Evolutionary conservation across 169 alveolate genomes (phyloP), one percentile per base, ranked within the genome.

Genomic region (Eimeria sp.): DNA sequence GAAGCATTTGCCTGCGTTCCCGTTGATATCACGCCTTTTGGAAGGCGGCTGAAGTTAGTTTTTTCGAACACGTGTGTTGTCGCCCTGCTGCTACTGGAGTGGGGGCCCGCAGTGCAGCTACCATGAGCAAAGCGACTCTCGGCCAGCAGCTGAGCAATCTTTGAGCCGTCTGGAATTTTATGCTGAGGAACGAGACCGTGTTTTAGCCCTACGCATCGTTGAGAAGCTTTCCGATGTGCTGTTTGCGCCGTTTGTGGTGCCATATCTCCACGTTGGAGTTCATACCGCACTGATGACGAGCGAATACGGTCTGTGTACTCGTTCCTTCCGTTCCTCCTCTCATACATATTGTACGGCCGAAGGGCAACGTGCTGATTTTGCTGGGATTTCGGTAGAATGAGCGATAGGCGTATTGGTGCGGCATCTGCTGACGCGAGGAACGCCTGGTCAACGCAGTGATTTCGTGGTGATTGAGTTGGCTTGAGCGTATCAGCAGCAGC

Each of bases 391-490:
- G 90, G 43, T 30, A 56, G 60, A 56, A 83, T 56, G 56, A 83
- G 90, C 1, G 90, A 82, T 20, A 82, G 76, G 25, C 90, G 90
- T 23, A 83, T 27, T 14, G 90, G 90, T 58, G 76, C 90, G 30
- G 74, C 20, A 46, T n/a, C 76, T 54, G 77, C 74, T 20, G 68
- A 58, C 2, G 74, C 74, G 20, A 25, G 71, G 18, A 52, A 49
- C 23, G 62, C 89, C 43, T 49, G 89, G 62, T n/a, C 49, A 80
- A 13, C 40, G 13, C 43, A 80, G 49, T 30, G 2, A 52, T 8
- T 80, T 16, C 62, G 71, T 52, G 71, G 89, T 13, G 89, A 54
- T 52, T 11, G 52, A 49, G 11, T 49, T 27, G 66, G 1, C 60
- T 20, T 33, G 1, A 14, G 60, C 90, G 33, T 54, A 58, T 83